Base-by-base conservation (phyloP, 2,329 filamentous ascomycete species). In the Fusarium miscanthi region DNA sequence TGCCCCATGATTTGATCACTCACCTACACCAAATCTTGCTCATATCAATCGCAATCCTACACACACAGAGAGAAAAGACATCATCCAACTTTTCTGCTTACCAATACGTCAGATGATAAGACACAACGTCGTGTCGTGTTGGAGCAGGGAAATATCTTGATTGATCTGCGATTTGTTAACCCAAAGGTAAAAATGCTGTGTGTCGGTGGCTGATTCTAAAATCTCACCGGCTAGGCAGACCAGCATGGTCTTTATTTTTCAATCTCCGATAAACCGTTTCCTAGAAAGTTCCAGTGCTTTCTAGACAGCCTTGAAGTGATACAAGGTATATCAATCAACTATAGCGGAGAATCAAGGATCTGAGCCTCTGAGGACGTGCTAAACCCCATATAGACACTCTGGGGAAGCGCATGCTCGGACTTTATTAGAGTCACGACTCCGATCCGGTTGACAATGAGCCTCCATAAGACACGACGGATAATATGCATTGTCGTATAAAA, bases 231-330 rank as follows among this genome's bases (percentile, higher is more conserved):
- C 54, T 46, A 43, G 37, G n/a, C 41, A 35, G 23, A 25, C 27
- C 27, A 48, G 37, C 46, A 64, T 45, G 27, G 45, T 40, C 37
- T 69, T 59, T 66, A 40, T 49, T 64, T 59, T 62, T 59, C 53
- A 49, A 49, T 33, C 46, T 59, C 63, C 64, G 45, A 52, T 21
- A 33, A 25, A 58, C 45, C 38, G 35, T 25, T n/a, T 46, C 42
- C 58, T 74, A 49, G 74, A 77, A 76, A 45, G 53, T 76, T 76
- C 74, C 74, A 73, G 74, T 37, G 53, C 33, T 40, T 77, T 76
- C 74, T 30, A 19, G 38, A 56, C 21, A 48, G 27, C n/a, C 30
- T 46, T 25, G 43, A 62, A 37, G 49, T 21, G 21, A 43, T 30
- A 30, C 37, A 37, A 54, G 27, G 35, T 37, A 49, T 41, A 61